Base-by-base conservation (phyloP, 2,329 filamentous ascomycete genomes). In the Cladosporium halotolerans region DNA sequence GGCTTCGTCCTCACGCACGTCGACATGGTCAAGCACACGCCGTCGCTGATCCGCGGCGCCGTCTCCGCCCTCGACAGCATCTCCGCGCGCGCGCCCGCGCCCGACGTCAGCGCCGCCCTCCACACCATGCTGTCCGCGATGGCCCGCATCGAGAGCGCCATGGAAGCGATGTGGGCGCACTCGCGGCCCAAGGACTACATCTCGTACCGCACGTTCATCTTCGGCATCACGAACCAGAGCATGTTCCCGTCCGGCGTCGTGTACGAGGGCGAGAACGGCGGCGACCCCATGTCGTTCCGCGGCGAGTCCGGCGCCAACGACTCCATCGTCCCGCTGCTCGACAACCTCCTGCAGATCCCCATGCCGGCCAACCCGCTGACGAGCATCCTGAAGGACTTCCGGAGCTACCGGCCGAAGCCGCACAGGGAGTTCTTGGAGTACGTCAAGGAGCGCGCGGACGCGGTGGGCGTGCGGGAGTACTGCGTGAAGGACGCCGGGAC, bases 1-100 rank as follows among this genome's bases (percentile, higher is more conserved):
- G 92, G 92, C 46, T 96, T 97, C 68, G 89, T 96, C n/a, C 80
- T 96, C 10, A 91, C 93, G 4, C 92, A 96, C 70, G 84, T 97
- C 48, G 89, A 95, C 71, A 97, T 96, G 91, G 92, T 96, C 46
- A 85, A 84, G 67, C 83, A 95, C 70, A 91, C 90, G 0, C 86
- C 86, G 0, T 81, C 83, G 1, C 77, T 97, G 1, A 83, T 96
- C 44, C 79, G 81, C 40, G 89, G 89, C 32, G 81, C 84, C 3
- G 78, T 89, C 44, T 77, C 82, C 48, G 80, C 85, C 47, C 77
- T 95, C 19, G 79, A 85, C 40, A 70, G 72, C 31, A 70, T 74
- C 47, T 60, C 65, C n/a, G 46, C 58, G 23, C 18, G 60, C 39
- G 57, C 57, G 3, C 56, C 57, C 14, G 54, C 54, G 18, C 33